These are phyloP conservation scores for Pycnococcus provasolii DNA, from an alignment of 139 green algal genomes.

Conservation along the genomic window DNA sequence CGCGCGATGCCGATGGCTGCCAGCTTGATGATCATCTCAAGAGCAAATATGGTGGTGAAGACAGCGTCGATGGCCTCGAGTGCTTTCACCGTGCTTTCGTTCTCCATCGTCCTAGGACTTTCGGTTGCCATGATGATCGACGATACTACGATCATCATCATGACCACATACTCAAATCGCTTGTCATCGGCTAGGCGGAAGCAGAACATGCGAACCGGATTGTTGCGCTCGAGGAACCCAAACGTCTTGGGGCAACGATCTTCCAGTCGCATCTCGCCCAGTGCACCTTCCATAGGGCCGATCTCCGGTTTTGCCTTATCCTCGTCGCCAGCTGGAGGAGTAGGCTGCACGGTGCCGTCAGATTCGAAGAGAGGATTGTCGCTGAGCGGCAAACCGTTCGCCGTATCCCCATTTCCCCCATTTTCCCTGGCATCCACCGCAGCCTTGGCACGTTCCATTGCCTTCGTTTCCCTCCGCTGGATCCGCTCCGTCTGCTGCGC, in stretches of 20 bases:
- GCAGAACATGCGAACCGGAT: slow-evolving; percentile 5
- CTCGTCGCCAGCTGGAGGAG: too few species aligned
- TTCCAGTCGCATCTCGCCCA: not conserved
- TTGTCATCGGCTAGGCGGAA: slow-evolving; percentile 16
- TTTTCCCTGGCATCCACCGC: too few species aligned
- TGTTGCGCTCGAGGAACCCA: slow-evolving; percentile 3
- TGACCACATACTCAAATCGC: slow-evolving; percentile 23
- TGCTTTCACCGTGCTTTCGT: not conserved
- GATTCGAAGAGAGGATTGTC: too few species aligned
- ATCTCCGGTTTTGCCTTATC: too few species aligned
- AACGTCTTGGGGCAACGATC: slow-evolving; percentile 12
- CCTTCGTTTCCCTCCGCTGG: too few species aligned
- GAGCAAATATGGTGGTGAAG: slow-evolving; percentile 34
- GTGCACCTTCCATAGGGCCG: not conserved
- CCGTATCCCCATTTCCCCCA: too few species aligned
- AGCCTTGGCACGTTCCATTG: too few species aligned
- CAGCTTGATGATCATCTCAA: slow-evolving; percentile 39
- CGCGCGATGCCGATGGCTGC: slow-evolving; percentile 19
- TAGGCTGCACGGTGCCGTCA: too few species aligned
- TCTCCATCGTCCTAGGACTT: slow-evolving; percentile 28
- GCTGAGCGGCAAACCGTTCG: too few species aligned
- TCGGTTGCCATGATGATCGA: slow-evolving; percentile 22
- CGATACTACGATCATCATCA: slow-evolving; percentile 19
- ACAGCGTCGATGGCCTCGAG: slow-evolving; percentile 35
- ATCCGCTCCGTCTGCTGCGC: too few species aligned